These are phyloP conservation scores for Litsea cubeba DNA, from an alignment of 164 flowering plant genomes.

Conservation along the genomic window DNA sequence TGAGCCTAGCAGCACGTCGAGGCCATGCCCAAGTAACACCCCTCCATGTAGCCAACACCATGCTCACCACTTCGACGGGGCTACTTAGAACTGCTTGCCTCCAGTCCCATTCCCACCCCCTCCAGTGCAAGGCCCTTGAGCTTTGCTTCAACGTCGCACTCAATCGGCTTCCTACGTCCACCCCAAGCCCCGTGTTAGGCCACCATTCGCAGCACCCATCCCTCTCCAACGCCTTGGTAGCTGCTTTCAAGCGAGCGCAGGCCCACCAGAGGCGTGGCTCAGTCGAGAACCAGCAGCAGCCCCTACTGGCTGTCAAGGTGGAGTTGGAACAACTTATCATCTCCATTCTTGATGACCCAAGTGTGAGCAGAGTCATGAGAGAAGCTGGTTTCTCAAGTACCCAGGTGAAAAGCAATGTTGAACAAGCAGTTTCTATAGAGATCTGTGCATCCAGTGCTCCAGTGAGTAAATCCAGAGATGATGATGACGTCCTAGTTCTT, in stretches of 20 bases:
- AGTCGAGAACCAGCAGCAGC: constrained; percentile 81
- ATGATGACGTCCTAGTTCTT: constrained; percentile 24
- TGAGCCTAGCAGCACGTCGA: constrained; percentile 63
- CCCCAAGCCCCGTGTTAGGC: constrained; percentile 51
- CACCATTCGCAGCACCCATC: constrained; percentile 56
- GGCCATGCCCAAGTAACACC: constrained; percentile 98
- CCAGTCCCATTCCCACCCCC: constrained; percentile 88
- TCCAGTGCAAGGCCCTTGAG: constrained; percentile 90
- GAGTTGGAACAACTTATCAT: constrained; percentile 88
- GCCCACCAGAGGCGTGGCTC: constrained; percentile 98
- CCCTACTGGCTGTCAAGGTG: constrained; percentile 75
- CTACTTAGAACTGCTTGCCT: constrained; percentile 79
- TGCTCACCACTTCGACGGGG: constrained; percentile 70
- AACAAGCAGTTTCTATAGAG: constrained; percentile 67
- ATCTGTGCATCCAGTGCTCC: constrained; percentile 33
- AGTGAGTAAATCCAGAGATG: constrained; percentile 41
- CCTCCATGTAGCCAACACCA: constrained; percentile 89
- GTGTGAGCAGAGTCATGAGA: constrained; percentile 96
- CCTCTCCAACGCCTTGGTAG: constrained; percentile 87
- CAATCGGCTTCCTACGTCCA: constrained; percentile 83
- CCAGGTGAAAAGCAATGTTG: constrained; percentile 83
- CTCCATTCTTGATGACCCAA: constrained; percentile 93
- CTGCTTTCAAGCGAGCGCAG: constrained; percentile 95
- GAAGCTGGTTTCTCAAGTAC: constrained; percentile 97
- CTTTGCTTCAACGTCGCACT: constrained; percentile 98